Base-by-base conservation (phyloP, 2,329 filamentous ascomycete species). In the Cercospora beticola region DNA sequence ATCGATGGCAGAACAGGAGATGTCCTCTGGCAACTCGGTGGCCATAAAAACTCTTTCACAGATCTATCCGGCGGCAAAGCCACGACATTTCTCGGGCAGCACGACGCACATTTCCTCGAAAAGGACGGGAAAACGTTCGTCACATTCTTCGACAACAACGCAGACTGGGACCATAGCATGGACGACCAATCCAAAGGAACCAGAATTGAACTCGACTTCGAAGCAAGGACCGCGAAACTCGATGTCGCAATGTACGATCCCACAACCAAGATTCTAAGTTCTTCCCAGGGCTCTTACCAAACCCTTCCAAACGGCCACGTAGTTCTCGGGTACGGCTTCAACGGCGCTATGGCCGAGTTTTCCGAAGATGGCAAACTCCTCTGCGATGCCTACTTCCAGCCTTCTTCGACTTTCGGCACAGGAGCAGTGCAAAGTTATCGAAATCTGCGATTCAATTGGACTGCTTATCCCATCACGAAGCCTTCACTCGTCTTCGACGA, bases 311-410 rank as follows among this genome's bases (percentile, higher is more conserved):
- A 84, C 64, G 83, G 83, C 49, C 84, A 87, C 67, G 82, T 84
- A 5, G 74, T 89, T 14, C 81, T 88, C 26, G 85, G 85, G 65
- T 89, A 85, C 83, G 86, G 87, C 3, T 75, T 79, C 68, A 74
- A 77, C 16, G 74, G 74, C 2, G 77, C 79, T 16, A 76, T 79
- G 5, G 80, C 80, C 3, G 81, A 83, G 62, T 74, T 83, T 72
- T 78, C 79, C 0, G 68, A 77, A 1, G 79, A 83, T n/a, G 86
- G 86, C 3, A 76, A 81, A 6, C 74, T 84, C 6, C 76, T 88
- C 16, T 87, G 86, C 77, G 83, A 88, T 66, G 80, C 80, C 1
- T 84, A 85, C 71, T 81, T 86, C 73, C 81, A 71, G 61, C 72
- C 70, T 83, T 82, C 70, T 85, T 86, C 72, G 80, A 65, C 73